A percentile compares a stretch with the other conserved stretches of the same genome.
Conservation (phyloP, 768 basidiomycete species). For the Lactifluus pinguis region DNA sequence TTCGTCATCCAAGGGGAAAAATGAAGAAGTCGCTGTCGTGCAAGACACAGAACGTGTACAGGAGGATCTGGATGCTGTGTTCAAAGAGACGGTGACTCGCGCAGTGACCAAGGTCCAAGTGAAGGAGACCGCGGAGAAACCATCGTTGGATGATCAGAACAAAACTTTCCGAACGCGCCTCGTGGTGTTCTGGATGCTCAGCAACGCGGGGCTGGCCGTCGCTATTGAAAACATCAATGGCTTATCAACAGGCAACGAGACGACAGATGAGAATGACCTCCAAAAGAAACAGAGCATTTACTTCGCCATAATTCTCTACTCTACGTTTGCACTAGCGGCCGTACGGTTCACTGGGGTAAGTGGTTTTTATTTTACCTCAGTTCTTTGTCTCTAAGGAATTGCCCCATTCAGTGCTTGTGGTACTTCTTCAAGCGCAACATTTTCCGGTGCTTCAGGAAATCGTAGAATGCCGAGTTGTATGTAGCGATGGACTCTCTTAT, state of each 20-base stretch:
- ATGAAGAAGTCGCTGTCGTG: slow-evolving; percentile 64
- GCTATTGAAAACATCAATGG: slow-evolving; percentile 72
- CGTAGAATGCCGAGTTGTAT: slow-evolving; percentile 33
- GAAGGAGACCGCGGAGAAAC: slow-evolving; percentile 64
- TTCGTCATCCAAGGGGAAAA: slow-evolving; percentile 74
- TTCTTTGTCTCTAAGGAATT: not conserved
- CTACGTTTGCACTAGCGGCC: slow-evolving; percentile 63
- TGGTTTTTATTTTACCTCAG: slow-evolving; percentile 15
- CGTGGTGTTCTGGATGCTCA: slow-evolving; percentile 73
- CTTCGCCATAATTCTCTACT: slow-evolving; percentile 71
- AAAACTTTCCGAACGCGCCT: slow-evolving; percentile 89
- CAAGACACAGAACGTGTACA: slow-evolving; percentile 78
- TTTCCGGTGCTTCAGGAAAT: slow-evolving; percentile 72
- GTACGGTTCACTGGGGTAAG: slow-evolving; percentile 72
- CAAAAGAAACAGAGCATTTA: slow-evolving; percentile 46
- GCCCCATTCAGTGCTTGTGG: slow-evolving; percentile 51
- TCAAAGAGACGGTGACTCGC: slow-evolving; percentile 86
- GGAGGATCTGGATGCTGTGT: slow-evolving; percentile 83
- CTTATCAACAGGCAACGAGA: slow-evolving; percentile 31
- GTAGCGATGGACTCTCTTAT: slow-evolving; percentile 1
- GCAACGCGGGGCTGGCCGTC: slow-evolving; percentile 61
- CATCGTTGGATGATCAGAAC: slow-evolving; percentile 82
- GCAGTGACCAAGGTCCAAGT: slow-evolving; percentile 67
- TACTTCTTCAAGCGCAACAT: slow-evolving; percentile 81
- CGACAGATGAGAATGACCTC: slow-evolving; percentile 33